Evolutionary conservation across 441 rosid species (phyloP), one percentile per base, ranked within the genome.

Genomic region (Syzygium syzygioides): DNA sequence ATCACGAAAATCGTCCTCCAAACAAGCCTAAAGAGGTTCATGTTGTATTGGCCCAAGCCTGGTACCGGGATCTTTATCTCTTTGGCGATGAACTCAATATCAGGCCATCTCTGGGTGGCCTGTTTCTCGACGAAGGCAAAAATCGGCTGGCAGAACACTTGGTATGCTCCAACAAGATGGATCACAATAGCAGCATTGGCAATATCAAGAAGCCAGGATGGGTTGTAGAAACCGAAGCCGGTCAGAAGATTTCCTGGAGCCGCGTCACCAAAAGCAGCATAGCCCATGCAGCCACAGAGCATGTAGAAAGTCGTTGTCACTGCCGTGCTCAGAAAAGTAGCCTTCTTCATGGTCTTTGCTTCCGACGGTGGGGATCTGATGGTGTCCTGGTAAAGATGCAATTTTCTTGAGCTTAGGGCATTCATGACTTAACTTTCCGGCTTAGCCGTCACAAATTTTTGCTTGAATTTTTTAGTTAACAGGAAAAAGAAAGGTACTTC

Each of bases 271-370:
- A 94, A 94, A 45, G 94, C 95, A 0, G 96, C 96, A 12, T 94
- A 94, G 20, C 96, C 96, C 94, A 94, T 93, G 87, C 93, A 93
- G 23, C 95, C 96, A 57, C 96, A 94, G 7, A 93, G 90, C 94
- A 93, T 62, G 87, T 94, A 94, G 93, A 94, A 93, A 62, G 90
- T 90, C 6, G 95, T 93, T 41, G 95, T 93, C 25, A 94, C 94
- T 0, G 86, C 89, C 0, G 91, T 92, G 89, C 95, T 93, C 45
- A 93, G 18, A 76, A 89, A 87, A 15, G 95, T 90, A 6, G 95
- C 95, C 32, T 89, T 90, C 91, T 91, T 93, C 94, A 94, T 91
- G 17, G 94, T 93, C 88, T 93, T 92, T 9, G 93, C 88, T 89
- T 94, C 95, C 32, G 93, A 91, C 14, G 95, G 94, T 55, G 93